Conservation (phyloP, 2,329 filamentous ascomycete genomes). For the Aspergillus oerlinghausenensis region DNA sequence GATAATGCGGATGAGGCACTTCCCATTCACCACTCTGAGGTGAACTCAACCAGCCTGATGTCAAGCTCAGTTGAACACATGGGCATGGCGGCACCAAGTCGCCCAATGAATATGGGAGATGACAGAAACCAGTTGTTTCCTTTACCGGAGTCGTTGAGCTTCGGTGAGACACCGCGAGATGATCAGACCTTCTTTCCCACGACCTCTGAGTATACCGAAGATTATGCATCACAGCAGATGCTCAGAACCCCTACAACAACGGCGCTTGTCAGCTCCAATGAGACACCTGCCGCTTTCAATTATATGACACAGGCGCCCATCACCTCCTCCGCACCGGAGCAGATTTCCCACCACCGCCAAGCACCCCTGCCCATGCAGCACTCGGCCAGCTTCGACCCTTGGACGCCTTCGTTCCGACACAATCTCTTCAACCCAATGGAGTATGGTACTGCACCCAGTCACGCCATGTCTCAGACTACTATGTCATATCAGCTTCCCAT, state of each 20-base stretch:
- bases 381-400: constrained; percentile 22
- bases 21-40: constrained; percentile 23
- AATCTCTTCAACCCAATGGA: constrained; percentile 31
- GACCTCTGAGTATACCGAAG: constrained; percentile 25
- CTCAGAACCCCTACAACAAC: constrained; percentile 24
- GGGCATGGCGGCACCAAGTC: constrained; percentile 13
- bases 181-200: constrained; percentile 26
- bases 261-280: constrained; percentile 26
- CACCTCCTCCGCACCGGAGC: constrained; percentile 17
- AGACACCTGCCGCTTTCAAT: constrained; percentile 27
- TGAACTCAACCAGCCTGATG: constrained; percentile 18
- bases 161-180: constrained; percentile 22
- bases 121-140: constrained; percentile 23
- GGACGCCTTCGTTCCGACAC: constrained; percentile 31
- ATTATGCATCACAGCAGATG: constrained; percentile 24
- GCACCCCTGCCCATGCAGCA: constrained; percentile 18
- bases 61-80: constrained; percentile 24
- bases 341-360: constrained; percentile 17
- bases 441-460: constrained; percentile 19
- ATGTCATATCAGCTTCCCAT: constrained; percentile 29
- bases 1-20: constrained; percentile 26
- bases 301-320: constrained; percentile 26
- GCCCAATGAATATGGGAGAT: constrained; percentile 16
- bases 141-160: constrained; percentile 25
- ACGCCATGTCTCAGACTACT: constrained; percentile 20